phyloP scores from a whole-genome alignment of 2,329 filamentous ascomycete species.

The Rhinocladiella mackenziei region DNA sequence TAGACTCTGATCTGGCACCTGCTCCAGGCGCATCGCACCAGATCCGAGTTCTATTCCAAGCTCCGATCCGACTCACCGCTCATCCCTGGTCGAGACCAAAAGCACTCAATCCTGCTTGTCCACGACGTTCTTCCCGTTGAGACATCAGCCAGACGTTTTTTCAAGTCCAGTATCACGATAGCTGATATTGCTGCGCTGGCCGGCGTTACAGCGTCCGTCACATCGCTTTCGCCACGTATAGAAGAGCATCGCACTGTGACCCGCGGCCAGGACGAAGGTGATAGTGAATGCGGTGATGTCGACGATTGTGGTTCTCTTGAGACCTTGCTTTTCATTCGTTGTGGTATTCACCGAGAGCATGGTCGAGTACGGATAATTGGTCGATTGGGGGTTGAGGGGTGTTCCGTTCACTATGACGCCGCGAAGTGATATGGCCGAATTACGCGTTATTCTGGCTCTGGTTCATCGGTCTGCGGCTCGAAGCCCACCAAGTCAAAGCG shows the following conservation, averaged over 20 bases:
- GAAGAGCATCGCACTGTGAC: background rate
- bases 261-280: background rate
- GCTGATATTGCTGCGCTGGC: constrained; percentile 4
- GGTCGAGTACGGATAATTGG: no score
- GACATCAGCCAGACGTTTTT: constrained; percentile 2
- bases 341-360: no score
- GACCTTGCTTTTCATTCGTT: no score
- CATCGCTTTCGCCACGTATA: constrained; percentile 6
- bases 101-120: constrained; percentile 3
- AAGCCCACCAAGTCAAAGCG: no score
- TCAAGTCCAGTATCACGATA: constrained; percentile 3
- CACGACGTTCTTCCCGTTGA: background rate
- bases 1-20: no score
- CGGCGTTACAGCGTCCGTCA: constrained; percentile 1
- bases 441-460: no score
- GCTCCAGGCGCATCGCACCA: no score
- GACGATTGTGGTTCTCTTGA: background rate
- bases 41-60: no score
- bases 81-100: background rate
- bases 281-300: constrained; percentile 3
- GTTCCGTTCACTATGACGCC: background rate
- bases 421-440: no score
- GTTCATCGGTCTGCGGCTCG: no score
- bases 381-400: background rate
- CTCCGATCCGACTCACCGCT: no score